A percentile compares a stretch with the other conserved stretches of the same genome.
Conservation (phyloP, 2,329 filamentous ascomycete genomes). For the Alternaria ventricosa region DNA sequence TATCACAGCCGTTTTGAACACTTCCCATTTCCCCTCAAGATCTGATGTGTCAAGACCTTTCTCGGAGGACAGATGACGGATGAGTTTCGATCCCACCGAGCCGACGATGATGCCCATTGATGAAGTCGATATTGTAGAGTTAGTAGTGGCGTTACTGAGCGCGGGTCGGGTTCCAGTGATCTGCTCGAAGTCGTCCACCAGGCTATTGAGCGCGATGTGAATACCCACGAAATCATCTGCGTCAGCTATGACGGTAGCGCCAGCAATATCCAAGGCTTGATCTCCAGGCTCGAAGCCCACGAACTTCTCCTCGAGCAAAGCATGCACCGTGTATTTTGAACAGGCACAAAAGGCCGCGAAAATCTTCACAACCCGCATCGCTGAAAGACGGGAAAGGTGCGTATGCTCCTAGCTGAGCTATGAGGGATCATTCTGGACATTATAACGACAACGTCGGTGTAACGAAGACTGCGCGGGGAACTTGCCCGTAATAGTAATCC, state of each 20-base stretch:
- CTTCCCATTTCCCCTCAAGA: conserved; percentile 70
- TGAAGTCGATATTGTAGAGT: neutral
- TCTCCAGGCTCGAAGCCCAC: conserved; percentile 11
- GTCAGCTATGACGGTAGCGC: conserved; percentile 17
- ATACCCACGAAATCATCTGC: conserved; percentile 21
- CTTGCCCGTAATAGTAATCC: neutral
- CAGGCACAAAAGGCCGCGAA: neutral
- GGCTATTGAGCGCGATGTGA: conserved; percentile 22
- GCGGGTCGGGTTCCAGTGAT: conserved; percentile 18
- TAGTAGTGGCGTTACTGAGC: neutral
- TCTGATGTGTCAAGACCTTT: conserved; percentile 63
- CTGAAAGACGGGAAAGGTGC: neutral
- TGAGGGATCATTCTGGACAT: neutral
- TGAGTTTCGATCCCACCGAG: conserved; percentile 67
- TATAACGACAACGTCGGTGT: neutral
- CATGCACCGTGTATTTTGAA: neutral
- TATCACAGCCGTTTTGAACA: conserved; percentile 66
- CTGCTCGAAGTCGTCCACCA: conserved; percentile 20
- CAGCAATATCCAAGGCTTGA: conserved; percentile 17
- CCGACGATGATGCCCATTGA: conserved; percentile 66
- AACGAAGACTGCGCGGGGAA: neutral
- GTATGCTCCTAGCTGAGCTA: neutral
- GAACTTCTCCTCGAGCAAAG: conserved; percentile 25
- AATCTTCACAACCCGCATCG: neutral
- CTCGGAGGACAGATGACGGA: conserved; percentile 61